Evolutionary conservation across 2,329 filamentous ascomycete genomes (phyloP).

Genomic region (Ambrosiella xylebori): DNA sequence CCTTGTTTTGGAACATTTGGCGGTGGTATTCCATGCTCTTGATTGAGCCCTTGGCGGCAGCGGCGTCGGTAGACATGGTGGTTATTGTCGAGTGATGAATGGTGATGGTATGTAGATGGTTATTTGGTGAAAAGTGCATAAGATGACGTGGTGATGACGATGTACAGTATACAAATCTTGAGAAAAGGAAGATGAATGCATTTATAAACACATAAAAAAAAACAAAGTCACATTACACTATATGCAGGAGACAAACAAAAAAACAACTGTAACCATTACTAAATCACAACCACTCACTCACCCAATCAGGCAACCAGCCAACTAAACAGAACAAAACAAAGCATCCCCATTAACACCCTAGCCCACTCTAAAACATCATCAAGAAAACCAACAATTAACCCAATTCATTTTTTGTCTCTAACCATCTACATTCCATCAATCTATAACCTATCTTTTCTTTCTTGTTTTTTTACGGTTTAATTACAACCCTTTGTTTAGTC

Average conservation of each 20-base stretch:
- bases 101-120: not conserved
- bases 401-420: not conserved
- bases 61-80: slow-evolving; percentile 15
- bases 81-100: not conserved
- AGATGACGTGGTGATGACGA: not conserved
- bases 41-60: slow-evolving; percentile 27
- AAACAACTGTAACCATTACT: not conserved
- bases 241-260: not conserved
- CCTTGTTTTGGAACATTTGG: slow-evolving; percentile 55
- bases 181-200: not conserved
- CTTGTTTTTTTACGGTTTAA: not conserved
- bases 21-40: slow-evolving; percentile 66
- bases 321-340: not conserved
- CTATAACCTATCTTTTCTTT: not conserved
- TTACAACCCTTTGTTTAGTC: too few relatives aligned
- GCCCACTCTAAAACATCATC: not conserved
- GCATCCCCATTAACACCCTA: not conserved
- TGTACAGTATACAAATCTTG: not conserved
- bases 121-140: not conserved
- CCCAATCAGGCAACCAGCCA: not conserved
- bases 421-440: not conserved
- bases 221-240: not conserved
- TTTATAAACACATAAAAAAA: not conserved
- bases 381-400: not conserved
- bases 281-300: not conserved